Conservation (phyloP, 2,329 filamentous ascomycete genomes). For the Aspergillus ochraceus region DNA sequence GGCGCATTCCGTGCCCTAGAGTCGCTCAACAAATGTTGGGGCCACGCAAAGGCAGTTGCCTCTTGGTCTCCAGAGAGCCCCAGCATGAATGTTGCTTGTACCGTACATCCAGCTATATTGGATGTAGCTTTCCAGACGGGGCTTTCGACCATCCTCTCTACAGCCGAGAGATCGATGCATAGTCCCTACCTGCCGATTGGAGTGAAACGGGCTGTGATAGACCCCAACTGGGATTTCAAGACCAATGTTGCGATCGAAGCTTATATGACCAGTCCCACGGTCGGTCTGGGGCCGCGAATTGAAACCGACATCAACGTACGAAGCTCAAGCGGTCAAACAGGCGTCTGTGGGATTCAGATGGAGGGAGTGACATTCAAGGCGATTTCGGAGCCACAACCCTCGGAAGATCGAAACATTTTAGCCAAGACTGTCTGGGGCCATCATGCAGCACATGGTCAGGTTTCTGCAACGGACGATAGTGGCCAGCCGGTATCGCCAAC, state of each 20-base stretch:
- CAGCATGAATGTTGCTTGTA: background rate
- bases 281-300: background rate
- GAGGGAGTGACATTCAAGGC: background rate
- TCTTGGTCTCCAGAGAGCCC: background rate
- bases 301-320: background rate
- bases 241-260: background rate
- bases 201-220: background rate
- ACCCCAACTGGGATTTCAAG: background rate
- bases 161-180: background rate
- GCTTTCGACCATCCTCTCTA: background rate
- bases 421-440: background rate
- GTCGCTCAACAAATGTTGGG: background rate
- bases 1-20: background rate
- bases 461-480: background rate
- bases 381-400: background rate
- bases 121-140: conserved; percentile 2
- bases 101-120: conserved; percentile 1
- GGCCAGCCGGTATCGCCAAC: background rate
- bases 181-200: background rate
- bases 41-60: background rate
- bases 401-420: background rate
- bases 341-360: background rate
- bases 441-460: background rate
- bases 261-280: background rate
- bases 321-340: background rate